A percentile compares a stretch with the other conserved stretches of the same genome.
These are phyloP conservation scores for Brachypodium distachyon DNA, from an alignment of 202 grass and related monocot species.

Conservation along the genomic window DNA sequence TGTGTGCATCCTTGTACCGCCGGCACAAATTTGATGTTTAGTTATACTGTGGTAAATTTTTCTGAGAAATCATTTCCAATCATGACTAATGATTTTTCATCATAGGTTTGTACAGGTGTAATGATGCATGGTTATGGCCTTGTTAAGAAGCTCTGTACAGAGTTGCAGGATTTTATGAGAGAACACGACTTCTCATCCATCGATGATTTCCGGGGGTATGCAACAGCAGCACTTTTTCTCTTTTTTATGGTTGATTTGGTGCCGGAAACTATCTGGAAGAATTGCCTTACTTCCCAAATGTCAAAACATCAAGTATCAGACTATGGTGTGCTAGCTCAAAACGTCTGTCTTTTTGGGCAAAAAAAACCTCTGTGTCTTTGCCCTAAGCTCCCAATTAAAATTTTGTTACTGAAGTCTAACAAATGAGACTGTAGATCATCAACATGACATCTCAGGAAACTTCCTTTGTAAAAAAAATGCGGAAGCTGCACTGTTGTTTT, in stretches of 20 bases:
- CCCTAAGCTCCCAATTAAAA: not conserved
- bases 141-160: slow-evolving; percentile 89
- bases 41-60: not conserved
- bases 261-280: slow-evolving; percentile 2
- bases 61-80: slow-evolving; percentile 7
- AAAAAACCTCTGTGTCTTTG: not conserved
- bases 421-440: not conserved
- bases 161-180: slow-evolving; percentile 93
- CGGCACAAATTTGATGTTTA: not conserved
- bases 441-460: not conserved
- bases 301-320: not conserved
- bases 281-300: not conserved
- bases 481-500: not conserved
- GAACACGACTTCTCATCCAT: slow-evolving; percentile 73
- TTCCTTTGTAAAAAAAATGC: not conserved
- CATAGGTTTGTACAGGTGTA: slow-evolving; percentile 80
- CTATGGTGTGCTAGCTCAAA: not conserved
- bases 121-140: slow-evolving; percentile 98
- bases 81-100: slow-evolving; percentile 7
- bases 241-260: slow-evolving; percentile 12
- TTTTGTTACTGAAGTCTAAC: not conserved
- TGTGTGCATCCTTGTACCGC: not conserved
- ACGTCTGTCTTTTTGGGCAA: no score
- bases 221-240: not conserved
- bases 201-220: slow-evolving; percentile 90